Evolutionary conservation across 805 yeast genomes (phyloP), one percentile per base, ranked within the genome.

Genomic region (Metschnikowia drakensbergensis): DNA sequence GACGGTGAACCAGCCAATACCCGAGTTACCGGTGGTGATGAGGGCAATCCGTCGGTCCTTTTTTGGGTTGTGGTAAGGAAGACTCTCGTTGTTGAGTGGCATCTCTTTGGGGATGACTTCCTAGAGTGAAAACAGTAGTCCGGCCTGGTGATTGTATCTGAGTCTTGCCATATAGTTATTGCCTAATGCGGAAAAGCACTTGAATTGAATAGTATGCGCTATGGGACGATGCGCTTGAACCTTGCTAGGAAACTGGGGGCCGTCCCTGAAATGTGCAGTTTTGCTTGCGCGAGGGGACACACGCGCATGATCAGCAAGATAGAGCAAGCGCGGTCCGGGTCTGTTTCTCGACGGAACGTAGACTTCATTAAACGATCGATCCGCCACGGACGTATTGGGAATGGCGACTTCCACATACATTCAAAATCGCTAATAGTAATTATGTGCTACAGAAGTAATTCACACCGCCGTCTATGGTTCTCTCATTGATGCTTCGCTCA

Each of bases 21-120:
- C 96, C 48, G 85, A 77, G 57, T 83, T 86, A 5, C 94, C 95
- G 1, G 96, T 95, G 0, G 94, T 84, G 29, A 88, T 81, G 5
- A 88, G 68, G 2, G 88, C 90, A 3, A 86, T 82, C 48, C 81
- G 75, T 38, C 87, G 72, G 27, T 77, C 80, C 3, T 53, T 52
- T 1, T 55, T 52, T 0, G 90, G 90, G 55, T 86, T 71, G 54
- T 71, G 66, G 63, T 82, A 86, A 0, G 94, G 91, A 28, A 83
- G 65, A 1, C 67, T 52, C 17, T 35, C 38, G 32, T 48, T 37
- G 36, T 51, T 48, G 36, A 51, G 45, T n/a, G 46, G 35, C 54
- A 48, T 51, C 25, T 27, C 25, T n/a, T 37, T 6, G 32, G 23
- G 22, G 32, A 37, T 17, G 41, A 37, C n/a, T 37, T 37, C 26